Percentiles rank a stretch among this genome's conserved stretches.
Evolutionary conservation across 352 stramenopile species (phyloP).

Genomic region (Phytophthora fragariae): DNA sequence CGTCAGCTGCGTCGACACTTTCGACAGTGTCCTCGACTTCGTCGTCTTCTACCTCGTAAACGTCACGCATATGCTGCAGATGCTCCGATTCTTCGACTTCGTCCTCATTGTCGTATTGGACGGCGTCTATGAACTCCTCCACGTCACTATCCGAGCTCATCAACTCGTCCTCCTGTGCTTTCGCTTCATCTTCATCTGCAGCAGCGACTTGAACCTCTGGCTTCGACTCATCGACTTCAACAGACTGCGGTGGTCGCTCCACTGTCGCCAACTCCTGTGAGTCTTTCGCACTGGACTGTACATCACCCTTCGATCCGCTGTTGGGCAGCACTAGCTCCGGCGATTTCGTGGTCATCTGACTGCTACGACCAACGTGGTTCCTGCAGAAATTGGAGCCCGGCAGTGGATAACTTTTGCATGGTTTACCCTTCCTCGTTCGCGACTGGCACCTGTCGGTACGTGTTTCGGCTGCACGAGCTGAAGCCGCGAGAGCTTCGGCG

Average conservation of each 20-base stretch:
- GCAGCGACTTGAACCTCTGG: neutral
- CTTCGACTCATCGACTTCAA: neutral
- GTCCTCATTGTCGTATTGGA: constrained; percentile 54
- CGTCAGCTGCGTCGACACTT: constrained; percentile 40
- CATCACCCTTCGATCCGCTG: constrained; percentile 2
- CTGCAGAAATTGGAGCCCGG: constrained; percentile 45
- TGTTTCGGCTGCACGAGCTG: neutral
- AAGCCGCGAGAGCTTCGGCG: neutral
- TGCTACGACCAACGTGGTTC: constrained; percentile 39
- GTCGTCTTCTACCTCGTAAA: constrained; percentile 69
- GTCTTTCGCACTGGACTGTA: neutral
- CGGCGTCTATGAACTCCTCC: constrained; percentile 53
- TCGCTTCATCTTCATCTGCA: neutral
- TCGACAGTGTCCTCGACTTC: constrained; percentile 34
- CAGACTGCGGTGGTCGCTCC: neutral
- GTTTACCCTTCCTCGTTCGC: constrained; percentile 56
- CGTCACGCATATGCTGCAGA: constrained; percentile 84
- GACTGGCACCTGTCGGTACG: constrained; percentile 34
- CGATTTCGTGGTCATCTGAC: neutral
- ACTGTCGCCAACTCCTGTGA: neutral
- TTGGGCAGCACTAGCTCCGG: neutral
- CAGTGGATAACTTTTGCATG: constrained; percentile 43
- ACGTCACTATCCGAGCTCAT: constrained; percentile 43
- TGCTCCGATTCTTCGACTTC: constrained; percentile 85
- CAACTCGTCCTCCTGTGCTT: constrained; percentile 30